These are phyloP conservation scores for Wickerhamomyces canadensis DNA, from an alignment of 805 yeast genomes.

Conservation along the genomic window DNA sequence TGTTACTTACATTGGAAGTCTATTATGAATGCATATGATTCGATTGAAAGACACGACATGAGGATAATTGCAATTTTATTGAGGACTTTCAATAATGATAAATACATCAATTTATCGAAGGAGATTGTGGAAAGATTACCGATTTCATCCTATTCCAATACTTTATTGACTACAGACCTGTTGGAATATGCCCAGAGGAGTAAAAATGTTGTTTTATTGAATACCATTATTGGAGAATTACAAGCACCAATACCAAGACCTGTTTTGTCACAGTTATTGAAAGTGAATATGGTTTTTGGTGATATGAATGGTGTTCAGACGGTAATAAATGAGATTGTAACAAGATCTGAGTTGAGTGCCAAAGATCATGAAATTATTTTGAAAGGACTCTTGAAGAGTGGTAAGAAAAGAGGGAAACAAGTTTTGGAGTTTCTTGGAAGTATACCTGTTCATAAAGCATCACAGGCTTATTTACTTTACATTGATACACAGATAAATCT, in stretches of 20 bases:
- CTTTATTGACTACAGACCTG: conserved; percentile 10
- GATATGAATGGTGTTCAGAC: conserved; percentile 17
- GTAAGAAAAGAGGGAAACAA: conserved; percentile 5
- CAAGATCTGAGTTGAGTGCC: conserved; percentile 8
- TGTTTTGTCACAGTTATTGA: conserved; percentile 12
- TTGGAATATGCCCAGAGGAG: conserved; percentile 8
- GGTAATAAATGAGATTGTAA: conserved; percentile 15
- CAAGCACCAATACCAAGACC: conserved; percentile 13
- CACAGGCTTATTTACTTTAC: conserved; percentile 8
- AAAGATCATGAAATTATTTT: conserved; percentile 18
- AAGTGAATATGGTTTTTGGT: conserved; percentile 13
- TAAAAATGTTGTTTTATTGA: conserved; percentile 11
- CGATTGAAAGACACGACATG: conserved; percentile 15
- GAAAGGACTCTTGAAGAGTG: conserved; percentile 11
- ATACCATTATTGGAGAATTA: conserved; percentile 8
- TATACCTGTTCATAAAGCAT: not conserved
- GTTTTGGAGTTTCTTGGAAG: conserved; percentile 6
- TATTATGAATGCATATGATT: conserved; percentile 9
- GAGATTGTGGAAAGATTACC: conserved; percentile 18
- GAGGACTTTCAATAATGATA: conserved; percentile 10
- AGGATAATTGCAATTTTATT: conserved; percentile 11
- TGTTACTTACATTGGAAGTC: conserved; percentile 17
- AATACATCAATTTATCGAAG: conserved; percentile 8
- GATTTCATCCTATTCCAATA: conserved; percentile 6
- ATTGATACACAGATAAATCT: conserved; percentile 10